Base-by-base conservation (phyloP, 257 asterid species). In the Solanum dulcamara region DNA sequence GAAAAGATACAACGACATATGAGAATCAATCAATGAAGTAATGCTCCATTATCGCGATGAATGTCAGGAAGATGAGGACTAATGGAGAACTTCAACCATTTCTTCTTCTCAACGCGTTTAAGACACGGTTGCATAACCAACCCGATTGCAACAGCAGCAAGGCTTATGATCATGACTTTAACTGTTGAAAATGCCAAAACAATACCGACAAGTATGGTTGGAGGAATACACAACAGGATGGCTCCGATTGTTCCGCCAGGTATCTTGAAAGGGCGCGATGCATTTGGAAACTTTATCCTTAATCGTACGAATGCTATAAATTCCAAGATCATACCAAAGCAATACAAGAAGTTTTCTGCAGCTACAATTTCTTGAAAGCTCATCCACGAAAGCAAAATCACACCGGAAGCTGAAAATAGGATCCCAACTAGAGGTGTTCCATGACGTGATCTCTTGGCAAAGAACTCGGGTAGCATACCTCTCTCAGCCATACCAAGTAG, bases 401-500 rank as follows among this genome's bases (percentile, higher is more conserved):
- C 94, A 0, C 97, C 97, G 0, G 93, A 91, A 5, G 97, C 97
- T 1, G 97, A 93, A 79, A 91, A 90, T 59, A 93, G 83, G 10
- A 93, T 93, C 64, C 95, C 97, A 18, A 91, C 86, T 1, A 90
- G 33, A 26, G 97, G 97, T 77, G 97, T 93, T 37, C 97, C 97
- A 9, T 93, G 81, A 6, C 92, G 91, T 9, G 97, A 93, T 85
- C 97, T 86, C 85, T 71, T 88, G 1, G 91, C 95, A 57, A 93
- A 93, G 35, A 90, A 84, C 85, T 86, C 90, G 0, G 97, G 97
- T 9, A 93, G 87, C 94, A 93, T 91, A 84, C 97, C 97, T 70
- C 97, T 48, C 86, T 93, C 97, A 10, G 97, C 97, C 97, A 93
- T 93, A 26, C 97, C 97, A 0, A 93, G 94, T 30, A 93, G 94